Evolutionary conservation across 2,329 filamentous ascomycete species (phyloP).

Genomic region (Simplicillium aogashimaense): DNA sequence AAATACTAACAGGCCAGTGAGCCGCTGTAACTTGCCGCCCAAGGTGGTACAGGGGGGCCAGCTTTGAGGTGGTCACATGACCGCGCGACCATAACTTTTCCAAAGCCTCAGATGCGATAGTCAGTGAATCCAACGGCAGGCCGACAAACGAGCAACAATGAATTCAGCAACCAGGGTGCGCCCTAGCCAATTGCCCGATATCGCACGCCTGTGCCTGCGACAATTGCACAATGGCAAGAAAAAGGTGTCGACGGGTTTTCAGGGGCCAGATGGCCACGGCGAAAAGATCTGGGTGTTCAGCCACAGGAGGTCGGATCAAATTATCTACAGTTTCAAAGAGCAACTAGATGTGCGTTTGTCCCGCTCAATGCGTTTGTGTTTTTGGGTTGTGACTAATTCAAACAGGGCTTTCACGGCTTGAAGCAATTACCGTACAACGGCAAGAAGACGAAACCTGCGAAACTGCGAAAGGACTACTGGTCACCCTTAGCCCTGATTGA

Average conservation of each 20-base stretch:
- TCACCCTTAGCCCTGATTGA: conserved; percentile 48
- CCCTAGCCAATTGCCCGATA: conserved; percentile 5
- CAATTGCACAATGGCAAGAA: conserved; percentile 3
- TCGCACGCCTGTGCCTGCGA: conserved; percentile 4
- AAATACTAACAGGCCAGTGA: neutral
- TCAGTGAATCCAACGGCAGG: too few relatives aligned
- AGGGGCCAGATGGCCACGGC: conserved; percentile 32
- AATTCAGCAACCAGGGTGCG: conserved; percentile 5
- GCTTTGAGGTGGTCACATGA: neutral
- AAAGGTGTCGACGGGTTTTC: conserved; percentile 10
- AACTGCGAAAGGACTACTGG: conserved; percentile 61
- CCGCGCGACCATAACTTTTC: neutral
- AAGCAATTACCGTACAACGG: conserved; percentile 55
- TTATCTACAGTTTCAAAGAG: conserved; percentile 40
- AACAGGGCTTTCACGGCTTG: conserved; percentile 31
- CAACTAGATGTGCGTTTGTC: conserved; percentile 28
- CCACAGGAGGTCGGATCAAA: conserved; percentile 38
- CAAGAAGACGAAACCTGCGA: conserved; percentile 54
- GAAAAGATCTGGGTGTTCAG: conserved; percentile 48
- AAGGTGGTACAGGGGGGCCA: too few relatives aligned
- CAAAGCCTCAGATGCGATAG: too few relatives aligned
- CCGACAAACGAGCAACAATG: conserved; percentile 2
- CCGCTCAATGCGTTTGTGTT: neutral
- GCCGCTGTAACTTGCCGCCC: neutral
- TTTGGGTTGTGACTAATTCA: neutral